Evolutionary conservation across 2,329 filamentous ascomycete genomes (phyloP), one percentile per base, ranked within the genome.

Genomic region (Pseudocercospora eumusae): DNA sequence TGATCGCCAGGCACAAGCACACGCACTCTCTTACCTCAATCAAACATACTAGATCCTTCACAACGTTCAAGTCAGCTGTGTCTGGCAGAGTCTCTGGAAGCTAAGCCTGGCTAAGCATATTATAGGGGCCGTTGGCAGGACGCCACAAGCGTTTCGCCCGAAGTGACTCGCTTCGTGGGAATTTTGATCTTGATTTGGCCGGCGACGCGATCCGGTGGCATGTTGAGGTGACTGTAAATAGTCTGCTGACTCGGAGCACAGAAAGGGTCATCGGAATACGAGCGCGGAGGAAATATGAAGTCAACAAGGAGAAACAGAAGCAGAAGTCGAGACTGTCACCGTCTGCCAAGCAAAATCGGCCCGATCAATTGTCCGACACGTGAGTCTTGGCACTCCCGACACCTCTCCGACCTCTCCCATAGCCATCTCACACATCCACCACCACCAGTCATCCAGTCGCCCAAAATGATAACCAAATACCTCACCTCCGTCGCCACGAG

Each of bases 401-500:
- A 47, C n/a, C 52, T 15, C 1, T 10, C 11, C 23, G 20, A 18
- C 25, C 49, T 40, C 36, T 25, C 3, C 36, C 36, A 40, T 40
- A 36, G 31, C 40, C 42, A 15, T n/a, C 11, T n/a, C 33, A 21
- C 49, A 20, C 20, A 21, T 13, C 15, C 44, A 59, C 45, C 15
- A 36, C 45, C 40, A 59, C 45, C 15, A 36, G 31, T 23, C 6
- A 15, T 20, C 9, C 42, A 31, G 47, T 25, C 56, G 33, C 56
- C n/a, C 56, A 64, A 36, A 40, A 95, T 95, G 91, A 91, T 95
- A 64, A 93, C 90, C 63, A 87, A 88, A 75, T 95, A 91, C 81
- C 85, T 96, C 76, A 93, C 92, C 76, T 86, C 92, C 75, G 87
- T 98, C 71, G 87, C 84, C 72, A 89, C 92, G 68, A 87, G 86